These are phyloP conservation scores for Gaertneriomyces semiglobifer DNA, from an alignment of 192 early-diverging fungal species.

Conservation along the genomic window DNA sequence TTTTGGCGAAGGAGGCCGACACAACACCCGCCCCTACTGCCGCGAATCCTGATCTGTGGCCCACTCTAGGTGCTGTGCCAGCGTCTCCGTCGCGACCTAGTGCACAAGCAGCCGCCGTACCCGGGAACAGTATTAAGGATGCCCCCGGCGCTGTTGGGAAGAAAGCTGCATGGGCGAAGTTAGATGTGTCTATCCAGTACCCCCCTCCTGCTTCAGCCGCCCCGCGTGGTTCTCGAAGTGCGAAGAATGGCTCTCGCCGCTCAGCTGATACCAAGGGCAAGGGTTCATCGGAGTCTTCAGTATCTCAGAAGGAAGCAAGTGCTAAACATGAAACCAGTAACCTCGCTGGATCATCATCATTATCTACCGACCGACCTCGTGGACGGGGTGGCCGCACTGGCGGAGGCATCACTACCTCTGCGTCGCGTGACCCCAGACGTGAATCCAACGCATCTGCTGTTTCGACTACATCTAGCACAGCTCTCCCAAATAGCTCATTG, in stretches of 20 bases:
- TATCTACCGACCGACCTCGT: no score
- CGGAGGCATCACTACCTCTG: no score
- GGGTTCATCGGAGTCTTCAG: no score
- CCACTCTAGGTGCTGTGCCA: slow-evolving; percentile 24
- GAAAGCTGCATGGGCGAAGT: slow-evolving; percentile 42
- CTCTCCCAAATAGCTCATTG: slow-evolving; percentile 2
- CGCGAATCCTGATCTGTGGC: slow-evolving; percentile 26
- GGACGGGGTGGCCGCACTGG: no score
- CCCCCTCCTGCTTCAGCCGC: slow-evolving; percentile 28
- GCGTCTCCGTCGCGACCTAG: neutral
- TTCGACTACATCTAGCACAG: slow-evolving; percentile 9
- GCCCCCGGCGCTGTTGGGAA: neutral
- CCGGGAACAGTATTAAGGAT: neutral
- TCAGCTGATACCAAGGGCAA: no score
- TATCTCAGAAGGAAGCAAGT: no score
- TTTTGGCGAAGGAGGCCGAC: slow-evolving; percentile 16
- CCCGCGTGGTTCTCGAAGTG: slow-evolving; percentile 2
- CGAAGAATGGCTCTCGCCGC: no score
- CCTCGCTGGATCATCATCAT: no score
- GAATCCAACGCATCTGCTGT: slow-evolving; percentile 21
- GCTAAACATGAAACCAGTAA: no score
- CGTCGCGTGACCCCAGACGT: slow-evolving; percentile 8
- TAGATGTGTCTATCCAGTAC: slow-evolving; percentile 43
- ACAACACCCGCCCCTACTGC: slow-evolving; percentile 6
- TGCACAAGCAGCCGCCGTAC: neutral